phyloP scores from a whole-genome alignment of 2,329 filamentous ascomycete species.

The Alternaria angustiovoidea region DNA sequence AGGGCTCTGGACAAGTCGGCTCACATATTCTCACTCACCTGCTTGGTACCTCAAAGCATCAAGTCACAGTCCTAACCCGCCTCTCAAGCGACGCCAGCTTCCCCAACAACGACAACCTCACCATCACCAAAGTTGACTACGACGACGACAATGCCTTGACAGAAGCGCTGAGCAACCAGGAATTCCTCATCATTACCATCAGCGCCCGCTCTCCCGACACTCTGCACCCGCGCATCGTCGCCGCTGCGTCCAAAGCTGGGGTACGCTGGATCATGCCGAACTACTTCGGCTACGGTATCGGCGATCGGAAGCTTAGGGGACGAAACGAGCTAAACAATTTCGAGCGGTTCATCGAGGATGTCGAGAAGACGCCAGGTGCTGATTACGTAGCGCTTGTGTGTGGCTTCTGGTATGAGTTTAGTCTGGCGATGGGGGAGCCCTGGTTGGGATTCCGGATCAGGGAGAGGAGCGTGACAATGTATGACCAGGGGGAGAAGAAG shows the following conservation, averaged over 20 bases:
- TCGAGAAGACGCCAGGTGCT: slow-evolving; percentile 6
- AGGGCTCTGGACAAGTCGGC: neutral
- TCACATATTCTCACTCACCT: neutral
- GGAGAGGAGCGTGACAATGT: slow-evolving; percentile 39
- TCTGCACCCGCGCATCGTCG: neutral
- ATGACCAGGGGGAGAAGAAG: slow-evolving; percentile 40
- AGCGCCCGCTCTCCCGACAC: neutral
- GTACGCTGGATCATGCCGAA: neutral
- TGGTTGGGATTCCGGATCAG: slow-evolving; percentile 51
- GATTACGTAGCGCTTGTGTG: slow-evolving; percentile 23
- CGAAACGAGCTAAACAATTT: neutral
- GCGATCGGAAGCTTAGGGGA: neutral
- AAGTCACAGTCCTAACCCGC: neutral
- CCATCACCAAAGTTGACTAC: neutral
- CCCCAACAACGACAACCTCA: neutral
- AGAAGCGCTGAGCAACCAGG: neutral
- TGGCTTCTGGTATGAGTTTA: slow-evolving; percentile 53
- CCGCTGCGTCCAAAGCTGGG: neutral
- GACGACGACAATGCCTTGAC: neutral
- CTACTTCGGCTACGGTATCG: neutral
- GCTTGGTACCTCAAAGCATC: neutral
- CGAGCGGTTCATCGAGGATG: slow-evolving; percentile 14
- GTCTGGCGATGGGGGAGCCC: slow-evolving; percentile 35
- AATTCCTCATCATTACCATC: neutral
- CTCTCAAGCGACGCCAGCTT: neutral